Conservation (phyloP, 1,284 basidiomycete species). For the Puccinia polysora region DNA sequence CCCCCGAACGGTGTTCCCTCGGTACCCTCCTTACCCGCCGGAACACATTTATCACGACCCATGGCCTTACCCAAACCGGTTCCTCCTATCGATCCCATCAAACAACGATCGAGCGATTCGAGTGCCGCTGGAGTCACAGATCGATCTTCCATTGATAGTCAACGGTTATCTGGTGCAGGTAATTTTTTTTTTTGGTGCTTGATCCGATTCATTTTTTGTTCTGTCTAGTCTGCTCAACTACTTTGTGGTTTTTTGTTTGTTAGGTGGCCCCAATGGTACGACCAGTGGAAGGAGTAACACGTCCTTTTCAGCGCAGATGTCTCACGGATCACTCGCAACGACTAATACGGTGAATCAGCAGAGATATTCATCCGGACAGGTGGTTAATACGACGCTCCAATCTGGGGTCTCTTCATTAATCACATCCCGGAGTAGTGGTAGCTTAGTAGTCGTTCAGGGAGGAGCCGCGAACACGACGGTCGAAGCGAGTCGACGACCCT, state of each 20-base stretch:
- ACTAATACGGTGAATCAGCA: background rate
- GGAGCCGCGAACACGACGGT: background rate
- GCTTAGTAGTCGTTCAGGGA: slow-evolving; percentile 8
- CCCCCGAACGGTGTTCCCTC: slow-evolving; percentile 5
- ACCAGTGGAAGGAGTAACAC: background rate
- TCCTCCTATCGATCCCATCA: slow-evolving; percentile 8
- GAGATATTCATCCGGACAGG: slow-evolving; percentile 12
- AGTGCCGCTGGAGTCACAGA: slow-evolving; percentile 16
- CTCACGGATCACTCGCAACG: background rate
- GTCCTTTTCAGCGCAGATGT: background rate
- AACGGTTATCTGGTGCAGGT: slow-evolving; percentile 5
- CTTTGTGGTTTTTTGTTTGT: background rate
- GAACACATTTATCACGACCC: background rate
- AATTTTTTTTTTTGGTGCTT: background rate
- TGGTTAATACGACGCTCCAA: background rate
- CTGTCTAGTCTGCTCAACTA: background rate
- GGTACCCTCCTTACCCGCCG: slow-evolving; percentile 14
- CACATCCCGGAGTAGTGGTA: slow-evolving; percentile 9
- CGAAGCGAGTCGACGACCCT: slow-evolving; percentile 5
- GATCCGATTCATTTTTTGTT: background rate
- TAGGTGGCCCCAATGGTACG: background rate
- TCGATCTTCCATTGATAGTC: slow-evolving; percentile 27
- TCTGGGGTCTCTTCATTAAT: slow-evolving; percentile 4
- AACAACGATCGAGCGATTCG: slow-evolving; percentile 23
- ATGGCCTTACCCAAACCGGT: background rate